Conservation (phyloP, 176 grass and related monocot species). For the Ensete ventricosum region DNA sequence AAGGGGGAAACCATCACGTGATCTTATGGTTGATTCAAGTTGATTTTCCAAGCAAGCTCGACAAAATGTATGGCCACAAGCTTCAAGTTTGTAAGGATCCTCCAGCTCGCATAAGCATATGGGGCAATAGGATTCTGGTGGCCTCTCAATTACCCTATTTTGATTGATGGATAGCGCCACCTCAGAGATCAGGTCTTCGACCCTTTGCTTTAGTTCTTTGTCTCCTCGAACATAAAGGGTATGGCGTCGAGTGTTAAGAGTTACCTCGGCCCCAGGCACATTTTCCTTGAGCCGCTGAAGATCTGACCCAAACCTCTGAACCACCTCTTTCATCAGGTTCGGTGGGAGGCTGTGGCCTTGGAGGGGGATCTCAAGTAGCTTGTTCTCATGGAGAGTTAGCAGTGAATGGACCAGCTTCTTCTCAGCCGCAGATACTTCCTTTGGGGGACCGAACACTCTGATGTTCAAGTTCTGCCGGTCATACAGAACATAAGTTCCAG, state of each 20-base stretch:
- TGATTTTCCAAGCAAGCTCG: conserved; percentile 68
- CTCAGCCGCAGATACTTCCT: conserved; percentile 44
- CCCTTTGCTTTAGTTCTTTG: conserved; percentile 52
- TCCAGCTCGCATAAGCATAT: conserved; percentile 86
- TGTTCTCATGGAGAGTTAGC: conserved; percentile 40
- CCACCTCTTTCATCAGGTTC: conserved; percentile 71
- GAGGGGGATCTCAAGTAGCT: conserved; percentile 49
- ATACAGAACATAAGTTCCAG: conserved; percentile 60
- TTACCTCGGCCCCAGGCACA: conserved; percentile 36
- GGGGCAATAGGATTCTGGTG: conserved; percentile 44
- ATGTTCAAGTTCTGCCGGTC: conserved; percentile 64
- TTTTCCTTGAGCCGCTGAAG: conserved; percentile 58
- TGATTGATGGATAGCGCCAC: conserved; percentile 28
- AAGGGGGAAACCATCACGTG: conserved; percentile 69
- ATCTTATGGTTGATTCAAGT: conserved; percentile 55
- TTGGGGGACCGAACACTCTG: conserved; percentile 51
- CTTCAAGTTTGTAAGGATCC: conserved; percentile 75
- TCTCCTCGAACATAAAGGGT: conserved; percentile 57
- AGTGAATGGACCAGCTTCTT: conserved; percentile 59
- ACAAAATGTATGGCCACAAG: conserved; percentile 75
- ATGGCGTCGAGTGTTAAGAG: conserved; percentile 48
- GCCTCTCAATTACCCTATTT: conserved; percentile 20
- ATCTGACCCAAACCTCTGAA: conserved; percentile 63
- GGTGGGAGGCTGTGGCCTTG: conserved; percentile 45
- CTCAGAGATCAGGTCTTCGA: conserved; percentile 51